These are phyloP conservation scores for Ophiostoma himal-ulmi DNA, from an alignment of 2,329 filamentous ascomycete genomes.

Conservation along the genomic window DNA sequence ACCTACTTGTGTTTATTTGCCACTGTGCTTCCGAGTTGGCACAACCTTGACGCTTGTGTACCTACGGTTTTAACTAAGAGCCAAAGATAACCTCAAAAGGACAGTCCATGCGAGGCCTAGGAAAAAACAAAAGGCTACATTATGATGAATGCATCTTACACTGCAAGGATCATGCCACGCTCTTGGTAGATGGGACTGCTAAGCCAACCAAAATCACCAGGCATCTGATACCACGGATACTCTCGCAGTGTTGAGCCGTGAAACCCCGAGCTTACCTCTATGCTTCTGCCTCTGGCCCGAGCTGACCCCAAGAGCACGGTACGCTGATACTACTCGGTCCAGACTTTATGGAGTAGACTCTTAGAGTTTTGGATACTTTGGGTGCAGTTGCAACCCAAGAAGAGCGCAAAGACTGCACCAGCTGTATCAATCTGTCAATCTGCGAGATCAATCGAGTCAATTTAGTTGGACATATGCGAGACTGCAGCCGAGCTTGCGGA, in stretches of 20 bases:
- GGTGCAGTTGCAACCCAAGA: background rate
- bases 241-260: conserved; percentile 1
- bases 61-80: background rate
- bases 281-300: background rate
- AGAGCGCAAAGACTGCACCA: background rate
- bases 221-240: background rate
- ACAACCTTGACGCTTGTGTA: too few species aligned
- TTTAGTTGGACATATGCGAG: too few species aligned
- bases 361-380: background rate
- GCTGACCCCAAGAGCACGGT: background rate
- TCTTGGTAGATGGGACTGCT: background rate
- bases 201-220: background rate
- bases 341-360: background rate
- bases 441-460: background rate
- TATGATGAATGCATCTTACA: background rate
- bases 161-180: background rate
- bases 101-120: background rate
- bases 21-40: too few species aligned
- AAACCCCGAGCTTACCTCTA: background rate
- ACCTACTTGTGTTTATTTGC: background rate
- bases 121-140: background rate
- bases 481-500: background rate
- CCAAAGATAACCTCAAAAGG: background rate
- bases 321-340: background rate
- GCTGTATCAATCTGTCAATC: background rate